Evolutionary conservation across 2,329 filamentous ascomycete species (phyloP).

Genomic region (Nectriaceae sp.): DNA sequence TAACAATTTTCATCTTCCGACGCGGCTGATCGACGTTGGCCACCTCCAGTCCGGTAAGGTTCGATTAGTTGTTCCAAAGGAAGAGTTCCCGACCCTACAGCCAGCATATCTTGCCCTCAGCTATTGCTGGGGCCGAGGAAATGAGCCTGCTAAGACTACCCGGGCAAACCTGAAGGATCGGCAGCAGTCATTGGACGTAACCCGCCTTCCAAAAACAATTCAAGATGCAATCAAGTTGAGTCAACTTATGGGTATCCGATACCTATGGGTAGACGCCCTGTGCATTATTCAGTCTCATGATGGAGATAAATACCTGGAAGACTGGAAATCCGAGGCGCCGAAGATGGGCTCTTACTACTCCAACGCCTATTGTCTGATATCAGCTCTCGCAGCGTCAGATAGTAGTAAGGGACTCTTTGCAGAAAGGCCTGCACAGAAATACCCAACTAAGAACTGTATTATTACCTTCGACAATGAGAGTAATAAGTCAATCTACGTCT

Average conservation of each 20-base stretch:
- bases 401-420: conserved; percentile 7
- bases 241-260: conserved; percentile 1
- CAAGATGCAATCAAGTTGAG: conserved; percentile 4
- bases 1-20: not conserved
- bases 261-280: conserved; percentile 9
- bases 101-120: conserved; percentile 1
- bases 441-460: not conserved
- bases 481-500: too few relatives aligned
- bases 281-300: conserved; percentile 5
- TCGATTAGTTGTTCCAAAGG: not conserved
- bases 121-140: not conserved
- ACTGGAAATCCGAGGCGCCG: conserved; percentile 7
- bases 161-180: not conserved
- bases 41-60: not conserved
- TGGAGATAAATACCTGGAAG: conserved; percentile 1
- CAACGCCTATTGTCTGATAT: conserved; percentile 9
- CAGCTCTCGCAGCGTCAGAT: conserved; percentile 4
- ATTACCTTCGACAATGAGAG: too few relatives aligned
- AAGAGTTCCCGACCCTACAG: not conserved
- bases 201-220: conserved; percentile 1
- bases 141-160: conserved; percentile 1
- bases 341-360: conserved; percentile 12
- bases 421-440: not conserved
- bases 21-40: conserved; percentile 4
- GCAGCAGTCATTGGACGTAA: not conserved